Evolutionary conservation across 805 yeast species (phyloP), one percentile per base, ranked within the genome.

Genomic region (Kuraishia capsulata): DNA sequence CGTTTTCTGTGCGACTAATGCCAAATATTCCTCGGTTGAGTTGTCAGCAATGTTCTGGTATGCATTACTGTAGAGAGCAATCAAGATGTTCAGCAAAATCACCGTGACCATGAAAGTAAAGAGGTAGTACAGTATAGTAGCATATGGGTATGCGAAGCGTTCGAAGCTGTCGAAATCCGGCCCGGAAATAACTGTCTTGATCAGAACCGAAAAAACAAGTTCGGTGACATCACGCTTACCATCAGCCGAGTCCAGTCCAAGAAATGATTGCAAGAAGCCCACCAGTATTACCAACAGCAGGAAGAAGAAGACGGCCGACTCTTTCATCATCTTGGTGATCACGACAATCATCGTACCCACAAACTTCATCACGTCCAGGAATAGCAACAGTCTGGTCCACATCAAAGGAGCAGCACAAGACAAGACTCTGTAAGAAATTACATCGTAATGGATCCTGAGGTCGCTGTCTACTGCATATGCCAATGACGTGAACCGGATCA

Each of bases 301-400:
- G 33, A 84, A 81, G 53, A 87, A 87, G 62, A 87, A 87, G 11
- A 86, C 68, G n/a, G 84, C 55, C 2, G 92, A 81, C 56, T 87
- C 96, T 49, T 81, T 78, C 85, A 87, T 80, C 86, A 87, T 81
- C 41, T 79, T 80, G 51, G 84, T 84, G 36, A 84, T 62, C 4
- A 87, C 90, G 21, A 87, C 90, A 44, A 87, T 72, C 87, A 87
- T 82, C 2, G 88, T 85, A 30, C 96, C 96, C 36, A 86, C 84
- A 56, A 87, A 86, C 48, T 73, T 72, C 46, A 78, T 77, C 9
- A 89, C 81, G 53, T 87, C 96, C 48, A 86, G 67, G 57, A 69
- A 86, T 28, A 87, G 66, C 40, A 87, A 61, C 36, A 87, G 62
- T 36, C 96, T 68, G 2, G 83, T 71, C 94, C 95, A 87, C 73